A percentile compares a stretch with the other conserved stretches of the same genome.
phyloP scores from a whole-genome alignment of 768 basidiomycete genomes.

The Lactarius indigo region DNA sequence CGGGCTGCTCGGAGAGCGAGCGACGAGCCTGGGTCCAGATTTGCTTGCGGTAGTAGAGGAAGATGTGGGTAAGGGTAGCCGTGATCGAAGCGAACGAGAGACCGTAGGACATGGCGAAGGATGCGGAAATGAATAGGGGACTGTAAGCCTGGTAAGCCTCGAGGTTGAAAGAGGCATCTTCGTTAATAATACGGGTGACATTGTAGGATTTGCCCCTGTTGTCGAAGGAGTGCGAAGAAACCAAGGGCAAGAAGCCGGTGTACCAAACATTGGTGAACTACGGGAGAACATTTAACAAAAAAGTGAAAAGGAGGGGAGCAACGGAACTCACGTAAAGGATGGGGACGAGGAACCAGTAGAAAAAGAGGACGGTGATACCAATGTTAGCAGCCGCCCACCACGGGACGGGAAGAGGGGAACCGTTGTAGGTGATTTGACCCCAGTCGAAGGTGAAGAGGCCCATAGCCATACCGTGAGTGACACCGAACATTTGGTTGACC shows the following conservation, averaged over 20 bases:
- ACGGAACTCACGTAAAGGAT: conserved; percentile 42
- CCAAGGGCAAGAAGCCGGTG: conserved; percentile 42
- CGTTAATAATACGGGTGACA: conserved; percentile 51
- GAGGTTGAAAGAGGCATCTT: conserved; percentile 52
- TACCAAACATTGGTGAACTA: conserved; percentile 52
- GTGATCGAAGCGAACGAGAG: conserved; percentile 80
- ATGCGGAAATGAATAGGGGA: conserved; percentile 59
- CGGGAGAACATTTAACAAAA: background rate
- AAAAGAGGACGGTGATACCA: conserved; percentile 55
- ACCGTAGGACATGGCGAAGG: conserved; percentile 75
- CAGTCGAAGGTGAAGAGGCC: conserved; percentile 79
- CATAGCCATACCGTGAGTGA: conserved; percentile 46
- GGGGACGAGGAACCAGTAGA: conserved; percentile 68
- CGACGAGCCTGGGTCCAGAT: conserved; percentile 69
- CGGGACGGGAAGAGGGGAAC: conserved; percentile 70
- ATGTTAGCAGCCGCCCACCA: conserved; percentile 84
- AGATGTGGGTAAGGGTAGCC: conserved; percentile 66
- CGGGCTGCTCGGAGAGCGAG: conserved; percentile 73
- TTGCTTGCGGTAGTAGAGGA: conserved; percentile 74
- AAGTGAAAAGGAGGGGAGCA: background rate
- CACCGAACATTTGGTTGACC: conserved; percentile 77
- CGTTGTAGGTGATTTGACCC: conserved; percentile 69
- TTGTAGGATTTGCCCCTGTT: conserved; percentile 59
- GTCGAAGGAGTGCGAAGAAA: conserved; percentile 62
- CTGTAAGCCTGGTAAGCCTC: conserved; percentile 54